Conservation (phyloP, 306 rosid genomes). For the peach (Prunus persica) region Prunus_persica_NCBIv2 NC_034010.1:18921501-18922000, state of each 20-base stretch:
- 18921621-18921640: background rate
- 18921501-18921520: background rate
- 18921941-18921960: constrained; percentile 84
- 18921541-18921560: background rate
- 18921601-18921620: background rate
- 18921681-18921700: constrained; percentile 48
- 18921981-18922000: background rate
- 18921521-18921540: background rate
- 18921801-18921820: background rate
- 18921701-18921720: constrained; percentile 53
- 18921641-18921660: constrained; percentile 54
- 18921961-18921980: constrained; percentile 14
- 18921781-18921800: background rate
- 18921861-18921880: background rate
- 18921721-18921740: constrained; percentile 63
- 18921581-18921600: constrained; percentile 1
- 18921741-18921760: constrained; percentile 73
- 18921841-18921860: constrained; percentile 5
- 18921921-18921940: constrained; percentile 91
- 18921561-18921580: background rate
- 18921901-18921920: constrained; percentile 86
- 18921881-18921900: constrained; percentile 69
- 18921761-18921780: constrained; percentile 89
- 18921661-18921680: constrained; percentile 75
- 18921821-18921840: background rate